These are phyloP conservation scores for Plasmopara halstedii DNA, from an alignment of 352 stramenopile species.

Conservation along the genomic window DNA sequence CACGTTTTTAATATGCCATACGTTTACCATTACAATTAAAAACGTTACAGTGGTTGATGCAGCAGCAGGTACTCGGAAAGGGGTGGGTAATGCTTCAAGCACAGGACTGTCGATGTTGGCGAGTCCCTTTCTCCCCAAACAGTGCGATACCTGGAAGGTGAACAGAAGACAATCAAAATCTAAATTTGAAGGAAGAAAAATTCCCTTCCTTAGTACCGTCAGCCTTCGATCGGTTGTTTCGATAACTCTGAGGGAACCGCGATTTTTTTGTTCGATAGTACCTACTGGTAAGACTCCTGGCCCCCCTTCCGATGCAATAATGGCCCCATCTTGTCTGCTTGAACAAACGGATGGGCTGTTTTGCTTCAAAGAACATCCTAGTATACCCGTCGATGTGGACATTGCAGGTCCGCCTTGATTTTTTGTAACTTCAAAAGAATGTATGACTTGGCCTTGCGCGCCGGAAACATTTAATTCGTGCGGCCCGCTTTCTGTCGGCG, in stretches of 20 bases:
- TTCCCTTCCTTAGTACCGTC: slow-evolving; percentile 14
- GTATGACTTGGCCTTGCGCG: slow-evolving; percentile 5
- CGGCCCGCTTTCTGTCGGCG: slow-evolving; percentile 6
- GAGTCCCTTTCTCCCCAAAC: slow-evolving; percentile 10
- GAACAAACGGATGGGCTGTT: slow-evolving; percentile 9
- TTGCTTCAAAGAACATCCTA: slow-evolving; percentile 1
- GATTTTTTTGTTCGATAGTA: slow-evolving; percentile 28
- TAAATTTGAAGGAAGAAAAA: background rate
- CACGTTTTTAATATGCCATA: background rate
- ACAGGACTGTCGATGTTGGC: slow-evolving; percentile 8
- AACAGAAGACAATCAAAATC: slow-evolving; percentile 1
- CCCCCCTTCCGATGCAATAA: background rate
- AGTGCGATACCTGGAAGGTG: slow-evolving; percentile 16
- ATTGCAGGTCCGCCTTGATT: slow-evolving; percentile 6
- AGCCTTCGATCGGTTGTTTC: slow-evolving; percentile 4
- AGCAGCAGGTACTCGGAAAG: slow-evolving; percentile 8
- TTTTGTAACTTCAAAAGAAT: slow-evolving; percentile 2
- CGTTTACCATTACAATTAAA: background rate
- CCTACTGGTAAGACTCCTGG: slow-evolving; percentile 2
- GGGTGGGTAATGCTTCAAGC: slow-evolving; percentile 14
- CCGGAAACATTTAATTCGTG: slow-evolving; percentile 13
- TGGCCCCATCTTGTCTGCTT: slow-evolving; percentile 9
- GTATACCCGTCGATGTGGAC: slow-evolving; percentile 1
- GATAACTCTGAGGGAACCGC: slow-evolving; percentile 3
- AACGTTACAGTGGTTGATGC: slow-evolving; percentile 13